Evolutionary conservation across 2,329 filamentous ascomycete species (phyloP), one percentile per base, ranked within the genome.

Genomic region (Botryosphaeria dothidea): DNA sequence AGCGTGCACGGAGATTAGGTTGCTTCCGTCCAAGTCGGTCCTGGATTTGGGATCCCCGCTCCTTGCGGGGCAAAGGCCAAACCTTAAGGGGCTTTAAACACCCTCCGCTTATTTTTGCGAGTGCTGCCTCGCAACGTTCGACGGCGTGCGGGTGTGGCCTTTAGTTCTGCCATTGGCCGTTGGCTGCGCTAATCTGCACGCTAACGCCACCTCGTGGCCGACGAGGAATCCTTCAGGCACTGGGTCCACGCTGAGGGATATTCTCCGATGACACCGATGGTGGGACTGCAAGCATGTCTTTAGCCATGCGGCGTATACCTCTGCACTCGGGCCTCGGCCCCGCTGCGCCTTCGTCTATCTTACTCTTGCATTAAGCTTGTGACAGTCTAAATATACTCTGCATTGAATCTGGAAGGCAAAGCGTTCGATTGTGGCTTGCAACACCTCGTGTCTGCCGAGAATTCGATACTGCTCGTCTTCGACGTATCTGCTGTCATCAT

Each of bases 1-100:
- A 19, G 29, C 49, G n/a, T 27, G 49, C 49, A 34, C 56, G 56
- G 56, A 60, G 56, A 60, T 60, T 46, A 46, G 56, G 38, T 45
- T 60, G n/a, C 41, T 46, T 60, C 56, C 41, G 56, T 31, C 5
- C 56, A 46, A 29, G 52, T n/a, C 11, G 9, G 51, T n/a, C 19
- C 6, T 17, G 52, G 45, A 3, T 43, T 23, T 36, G 38, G 23
- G 36, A 58, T 58, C 54, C 21, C 19, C 54, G n/a, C 3, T 6
- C 23, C 7, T n/a, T 21, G 38, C 23, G 15, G 36, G 36, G 1
- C 38, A 45, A 56, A 19, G 31, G 25, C n/a, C 36, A 56, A n/a
- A n/a, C n/a, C n/a, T n/a, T n/a, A n/a, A n/a, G 52, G 52, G 52
- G 52, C n/a, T 17, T 48, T 25, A 27, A 41, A n/a, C 29, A 21